phyloP scores from a whole-genome alignment of 148 eudicot species.

The Arbutus unedo region DNA sequence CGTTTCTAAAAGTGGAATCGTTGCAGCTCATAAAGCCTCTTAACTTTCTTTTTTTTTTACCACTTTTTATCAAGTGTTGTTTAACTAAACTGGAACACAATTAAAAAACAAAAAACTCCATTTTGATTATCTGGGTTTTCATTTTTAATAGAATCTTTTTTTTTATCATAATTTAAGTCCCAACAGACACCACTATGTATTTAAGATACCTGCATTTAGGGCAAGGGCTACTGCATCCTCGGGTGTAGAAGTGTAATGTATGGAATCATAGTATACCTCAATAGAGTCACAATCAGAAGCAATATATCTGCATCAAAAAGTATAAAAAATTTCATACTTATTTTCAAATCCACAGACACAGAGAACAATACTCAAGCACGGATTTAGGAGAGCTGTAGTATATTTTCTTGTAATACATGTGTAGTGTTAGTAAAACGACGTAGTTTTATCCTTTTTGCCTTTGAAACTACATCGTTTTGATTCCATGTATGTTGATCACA shows the following conservation, averaged over 20 bases:
- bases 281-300: conserved; percentile 48
- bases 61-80: no score
- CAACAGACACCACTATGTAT: neutral
- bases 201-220: conserved; percentile 30
- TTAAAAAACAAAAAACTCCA: neutral
- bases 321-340: neutral
- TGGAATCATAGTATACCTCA: conserved; percentile 26
- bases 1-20: no score
- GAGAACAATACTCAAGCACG: neutral
- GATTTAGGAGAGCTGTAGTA: no score
- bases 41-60: no score
- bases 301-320: conserved; percentile 28
- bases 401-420: no score
- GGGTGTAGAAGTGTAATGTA: conserved; percentile 29
- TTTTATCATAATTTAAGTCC: neutral
- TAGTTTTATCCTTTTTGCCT: no score
- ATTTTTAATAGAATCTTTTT: neutral
- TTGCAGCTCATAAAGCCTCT: no score
- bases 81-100: no score
- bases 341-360: neutral
- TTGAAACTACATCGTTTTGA: no score
- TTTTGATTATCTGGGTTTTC: neutral
- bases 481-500: no score
- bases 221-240: conserved; percentile 44
- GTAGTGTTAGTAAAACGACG: no score